Evolutionary conservation across 192 early-diverging fungal genomes (phyloP), one percentile per base, ranked within the genome.

Genomic region (Backusella liffmaniae): DNA sequence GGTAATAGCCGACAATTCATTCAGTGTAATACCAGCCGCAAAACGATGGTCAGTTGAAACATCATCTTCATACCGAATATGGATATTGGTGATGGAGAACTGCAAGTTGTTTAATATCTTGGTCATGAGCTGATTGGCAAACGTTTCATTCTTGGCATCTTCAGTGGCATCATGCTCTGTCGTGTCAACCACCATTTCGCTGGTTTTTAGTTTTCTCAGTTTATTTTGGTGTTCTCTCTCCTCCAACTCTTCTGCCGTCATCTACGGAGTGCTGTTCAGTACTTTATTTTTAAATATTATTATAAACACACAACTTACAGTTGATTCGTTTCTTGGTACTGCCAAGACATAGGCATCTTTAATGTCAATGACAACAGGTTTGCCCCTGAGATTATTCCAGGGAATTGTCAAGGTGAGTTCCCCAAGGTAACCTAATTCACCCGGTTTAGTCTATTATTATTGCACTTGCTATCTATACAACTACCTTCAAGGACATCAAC

Each of bases 61-160:
- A 26, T 86, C 84, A 85, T 99, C 98, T 77, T 98, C 98, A 82
- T 97, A 99, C 32, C 97, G 86, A 68, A 99, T 86, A 77, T 99
- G 98, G 46, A 98, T 98, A 80, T 97, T 96, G 65, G 93, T 91
- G 76, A 99, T 96, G 9, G 93, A 91, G 7, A 99, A 89, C 73
- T 99, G 97, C 51, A 99, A 79, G 77, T 99, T 99, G 78, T 99
- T 97, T 4, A 99, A 88, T 36, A 99, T 95, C 81, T 97, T 97
- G 13, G 95, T 93, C 30, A 94, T 86, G 36, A 99, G 86, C 83
- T 96, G 95, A 67, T 93, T 91, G 32, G 96, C 79, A 80, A 97
- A 98, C 15, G 94, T 91, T n/a, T 91, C 88, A 74, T 96, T 91
- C 74, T 94, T 92, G 66, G 76, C 69, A 35, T 79, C 75, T 65